Base-by-base conservation (phyloP, 257 asterid genomes). In the Nicotiana knightiana region DNA sequence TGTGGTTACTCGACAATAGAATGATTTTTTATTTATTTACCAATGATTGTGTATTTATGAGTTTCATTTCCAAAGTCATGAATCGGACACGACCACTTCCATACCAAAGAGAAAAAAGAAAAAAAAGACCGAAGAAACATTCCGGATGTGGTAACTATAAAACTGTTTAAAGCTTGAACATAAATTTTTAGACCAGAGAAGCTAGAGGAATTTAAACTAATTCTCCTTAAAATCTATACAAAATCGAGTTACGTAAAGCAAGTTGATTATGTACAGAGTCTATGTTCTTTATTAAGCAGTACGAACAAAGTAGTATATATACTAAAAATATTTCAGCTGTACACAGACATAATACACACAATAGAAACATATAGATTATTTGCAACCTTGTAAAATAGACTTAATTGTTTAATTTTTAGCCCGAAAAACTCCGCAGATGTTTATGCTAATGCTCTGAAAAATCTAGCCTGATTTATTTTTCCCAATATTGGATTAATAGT, bases 21-120 rank as follows among this genome's bases (percentile, higher is more conserved):
- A 78, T 65, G 54, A 24, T 65, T 76, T 54, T 83, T 79, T 61
- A 46, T 65, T 17, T 51, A 46, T 67, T 35, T 46, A 67, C n/a
- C 9, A 6, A 24, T 54, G 11, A 71, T 35, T 5, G 55, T 37
- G 55, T n/a, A 18, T 55, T 68, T 2, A 4, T 9, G 9, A 68
- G 3, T 37, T 67, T 1, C 32, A n/a, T 37, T 68, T 18, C 33
- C 11, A 39, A 68, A 4, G 11, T 0, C n/a, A 68, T 39, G 57
- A 68, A 39, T 39, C 55, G n/a, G 46, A 67, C 5, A 35, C 4
- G n/a, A 15, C 30, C 3, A 67, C 4, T 0, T 67, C 10, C 30
- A 18, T 18, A 18, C 2, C 30, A 67, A 67, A 67, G 4, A 33
- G 8, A 35, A 8, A 1, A 17, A 11, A 33, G 51, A 28, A 15